Evolutionary conservation across 2,329 filamentous ascomycete species (phyloP).

Genomic region (Domatiomyces catenatus): DNA sequence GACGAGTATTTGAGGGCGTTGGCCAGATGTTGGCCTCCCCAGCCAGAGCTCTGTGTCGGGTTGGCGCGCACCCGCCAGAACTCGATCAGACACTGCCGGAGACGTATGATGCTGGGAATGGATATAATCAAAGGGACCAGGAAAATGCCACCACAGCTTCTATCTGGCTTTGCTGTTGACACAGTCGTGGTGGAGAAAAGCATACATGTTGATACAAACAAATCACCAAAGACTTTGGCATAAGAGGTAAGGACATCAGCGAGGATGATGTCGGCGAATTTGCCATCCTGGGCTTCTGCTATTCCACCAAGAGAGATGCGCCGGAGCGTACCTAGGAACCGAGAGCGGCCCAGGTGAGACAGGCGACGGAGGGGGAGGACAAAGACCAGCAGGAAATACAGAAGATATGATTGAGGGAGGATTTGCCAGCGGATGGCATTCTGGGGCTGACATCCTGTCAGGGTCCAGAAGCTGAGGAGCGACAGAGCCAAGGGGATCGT

Average conservation of each 20-base stretch:
- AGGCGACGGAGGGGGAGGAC: conserved; percentile 54
- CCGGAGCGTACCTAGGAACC: conserved; percentile 59
- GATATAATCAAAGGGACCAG: conserved; percentile 74
- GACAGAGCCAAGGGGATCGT: conserved; percentile 56
- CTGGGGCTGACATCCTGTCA: conserved; percentile 54
- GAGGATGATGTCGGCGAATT: conserved; percentile 85
- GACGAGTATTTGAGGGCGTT: conserved; percentile 93
- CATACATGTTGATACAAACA: conserved; percentile 86
- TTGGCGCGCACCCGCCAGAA: conserved; percentile 54
- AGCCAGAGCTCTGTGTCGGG: conserved; percentile 37
- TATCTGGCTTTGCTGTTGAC: conserved; percentile 66
- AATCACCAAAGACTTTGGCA: conserved; percentile 75
- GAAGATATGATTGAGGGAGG: conserved; percentile 70
- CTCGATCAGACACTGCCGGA: conserved; percentile 85
- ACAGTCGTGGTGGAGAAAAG: conserved; percentile 57
- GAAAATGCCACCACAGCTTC: conserved; percentile 62
- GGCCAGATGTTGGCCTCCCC: conserved; percentile 74
- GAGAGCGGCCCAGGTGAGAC: conserved; percentile 54
- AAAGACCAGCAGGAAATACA: conserved; percentile 56
- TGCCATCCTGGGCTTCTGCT: conserved; percentile 72
- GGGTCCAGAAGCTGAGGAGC: conserved; percentile 66
- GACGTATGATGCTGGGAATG: conserved; percentile 67
- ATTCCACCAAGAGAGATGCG: conserved; percentile 74
- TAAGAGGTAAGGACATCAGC: conserved; percentile 93
- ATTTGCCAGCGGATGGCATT: conserved; percentile 67